Evolutionary conservation across 2,329 filamentous ascomycete genomes (phyloP).

Genomic region (Botrytis fragariae): DNA sequence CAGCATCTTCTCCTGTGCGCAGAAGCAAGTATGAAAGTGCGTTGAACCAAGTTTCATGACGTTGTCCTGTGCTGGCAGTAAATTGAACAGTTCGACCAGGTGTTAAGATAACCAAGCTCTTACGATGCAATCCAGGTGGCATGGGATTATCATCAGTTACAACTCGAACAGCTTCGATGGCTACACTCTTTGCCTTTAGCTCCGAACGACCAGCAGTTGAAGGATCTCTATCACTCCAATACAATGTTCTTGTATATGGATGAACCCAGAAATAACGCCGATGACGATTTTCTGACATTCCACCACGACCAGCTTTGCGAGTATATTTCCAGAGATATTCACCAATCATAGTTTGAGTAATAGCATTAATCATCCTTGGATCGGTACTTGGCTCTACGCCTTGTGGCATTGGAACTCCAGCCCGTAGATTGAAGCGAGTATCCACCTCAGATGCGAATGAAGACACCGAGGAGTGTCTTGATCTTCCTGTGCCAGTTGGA

Average conservation of each 20-base stretch:
- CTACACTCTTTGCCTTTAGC: conserved; percentile 80
- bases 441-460: conserved; percentile 96
- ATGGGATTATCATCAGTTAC: conserved; percentile 93
- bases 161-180: conserved; percentile 85
- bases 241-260: conserved; percentile 91
- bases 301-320: conserved; percentile 83
- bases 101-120: conserved; percentile 87
- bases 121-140: conserved; percentile 89
- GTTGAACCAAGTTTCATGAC: conserved; percentile 99
- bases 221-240: conserved; percentile 94
- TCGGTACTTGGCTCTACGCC: conserved; percentile 75
- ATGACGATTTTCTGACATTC: conserved; percentile 86
- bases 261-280: conserved; percentile 99
- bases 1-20: conserved; percentile 65
- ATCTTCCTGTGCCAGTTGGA: conserved; percentile 43
- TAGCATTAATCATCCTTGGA: conserved; percentile 97
- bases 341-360: conserved; percentile 99
- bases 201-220: conserved; percentile 74
- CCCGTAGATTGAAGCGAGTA: conserved; percentile 77
- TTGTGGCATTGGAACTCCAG: conserved; percentile 51
- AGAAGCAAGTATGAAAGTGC: conserved; percentile 89
- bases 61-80: conserved; percentile 87
- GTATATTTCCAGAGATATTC: conserved; percentile 99
- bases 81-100: conserved; percentile 89
- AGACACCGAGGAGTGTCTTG: conserved; percentile 81